Base-by-base conservation (phyloP, 371 early-diverging fungal genomes). In the Rhizopus sp. region DNA sequence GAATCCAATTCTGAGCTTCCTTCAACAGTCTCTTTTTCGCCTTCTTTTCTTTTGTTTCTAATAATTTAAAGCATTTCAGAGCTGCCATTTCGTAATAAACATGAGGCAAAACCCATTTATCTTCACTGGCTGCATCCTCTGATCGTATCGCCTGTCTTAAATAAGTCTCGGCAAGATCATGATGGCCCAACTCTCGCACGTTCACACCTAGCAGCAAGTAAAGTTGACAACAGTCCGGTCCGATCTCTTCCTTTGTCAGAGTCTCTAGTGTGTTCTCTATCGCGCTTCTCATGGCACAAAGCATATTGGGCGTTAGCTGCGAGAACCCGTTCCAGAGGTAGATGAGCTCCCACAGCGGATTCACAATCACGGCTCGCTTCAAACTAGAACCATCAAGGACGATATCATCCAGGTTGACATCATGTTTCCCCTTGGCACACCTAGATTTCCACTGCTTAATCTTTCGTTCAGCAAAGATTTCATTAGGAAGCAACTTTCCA, bases 261-360 rank as follows among this genome's bases (percentile, higher is more conserved):
- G 48, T 64, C 5, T 51, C 47, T 12, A 64, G 33, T 3, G 16
- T 56, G 0, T 39, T 51, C 47, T 64, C 64, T 2, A 64, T 59
- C 0, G 64, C 47, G 13, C 55, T 52, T 37, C 69, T 73, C 71
- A 79, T 75, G 0, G 15, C 23, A 8, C 50, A 33, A 17, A 75
- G 53, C 40, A 68, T 73, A 8, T 53, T 44, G 2, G 50, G 39
- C 5, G 66, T 57, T 6, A 79, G 42, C 30, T 79, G 76, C 10
- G 72, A 68, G 6, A 75, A 67, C 5, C 79, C 79, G 32, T 79
- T 75, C 79, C 79, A 79, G 0, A 79, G 62, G 42, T 79, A 79
- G 41, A 75, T 67, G 3, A 79, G 54, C 33, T 79, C 79, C 79
- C 79, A 79, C 6, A 79, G 33, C 2, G 79, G 79, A 54, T 79